Evolutionary conservation across 257 asterid species (phyloP).

Genomic region (Mitragyna speciosa): DNA sequence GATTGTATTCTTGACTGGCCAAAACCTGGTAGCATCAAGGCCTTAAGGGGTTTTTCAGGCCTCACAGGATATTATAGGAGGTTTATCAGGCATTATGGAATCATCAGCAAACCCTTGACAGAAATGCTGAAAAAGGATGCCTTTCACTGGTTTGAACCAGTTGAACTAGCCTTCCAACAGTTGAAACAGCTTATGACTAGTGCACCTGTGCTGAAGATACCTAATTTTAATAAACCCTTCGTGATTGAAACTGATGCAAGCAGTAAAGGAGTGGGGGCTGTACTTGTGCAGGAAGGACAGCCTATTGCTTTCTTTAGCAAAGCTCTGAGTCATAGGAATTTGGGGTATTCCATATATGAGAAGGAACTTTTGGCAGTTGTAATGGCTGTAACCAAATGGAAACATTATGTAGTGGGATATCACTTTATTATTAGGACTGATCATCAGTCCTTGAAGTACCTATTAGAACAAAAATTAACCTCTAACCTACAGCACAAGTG

Average conservation of each 20-base stretch:
- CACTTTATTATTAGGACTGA: neutral
- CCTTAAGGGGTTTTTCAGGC: too few species aligned
- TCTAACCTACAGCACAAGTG: neutral
- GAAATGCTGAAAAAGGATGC: neutral
- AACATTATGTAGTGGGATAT: neutral
- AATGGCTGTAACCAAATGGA: neutral
- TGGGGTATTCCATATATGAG: neutral
- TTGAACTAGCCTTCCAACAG: neutral
- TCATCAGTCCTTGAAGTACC: neutral
- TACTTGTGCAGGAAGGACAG: neutral
- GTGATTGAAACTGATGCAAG: neutral
- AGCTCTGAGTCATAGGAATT: neutral
- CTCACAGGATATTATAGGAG: too few species aligned
- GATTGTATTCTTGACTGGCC: too few species aligned
- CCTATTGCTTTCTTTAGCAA: neutral
- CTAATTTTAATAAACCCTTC: neutral
- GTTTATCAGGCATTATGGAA: too few species aligned
- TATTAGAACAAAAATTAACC: neutral
- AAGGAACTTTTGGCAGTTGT: neutral
- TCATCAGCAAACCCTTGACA: neutral
- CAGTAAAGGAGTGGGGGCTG: neutral
- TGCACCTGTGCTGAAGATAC: neutral
- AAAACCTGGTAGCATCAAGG: too few species aligned
- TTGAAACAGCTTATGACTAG: neutral
- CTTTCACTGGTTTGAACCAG: neutral